phyloP scores from a whole-genome alignment of 1,139 yeast genomes.

The Kodamaea sp. region DNA sequence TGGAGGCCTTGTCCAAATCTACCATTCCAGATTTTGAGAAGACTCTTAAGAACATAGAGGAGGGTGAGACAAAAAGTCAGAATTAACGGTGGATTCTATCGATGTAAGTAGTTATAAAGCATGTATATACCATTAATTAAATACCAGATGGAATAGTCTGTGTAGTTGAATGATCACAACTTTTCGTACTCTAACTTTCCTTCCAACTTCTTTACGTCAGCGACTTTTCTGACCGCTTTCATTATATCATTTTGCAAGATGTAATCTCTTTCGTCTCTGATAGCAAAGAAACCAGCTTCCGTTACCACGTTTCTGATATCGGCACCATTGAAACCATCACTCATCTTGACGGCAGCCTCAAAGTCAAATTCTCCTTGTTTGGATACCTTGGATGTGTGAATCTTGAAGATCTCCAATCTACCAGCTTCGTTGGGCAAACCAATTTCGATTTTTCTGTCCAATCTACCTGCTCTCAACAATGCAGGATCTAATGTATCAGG shows the following conservation, averaged over 20 bases:
- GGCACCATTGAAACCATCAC: conserved; percentile 99
- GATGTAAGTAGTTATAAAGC: conserved; percentile 1
- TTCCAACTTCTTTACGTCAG: conserved; percentile 95
- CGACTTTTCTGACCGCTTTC: conserved; percentile 98
- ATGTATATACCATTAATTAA: conserved; percentile 1
- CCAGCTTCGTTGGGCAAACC: conserved; percentile 97
- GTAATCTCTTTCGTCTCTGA: conserved; percentile 95
- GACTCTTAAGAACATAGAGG: conserved; percentile 24
- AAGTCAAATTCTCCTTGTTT: conserved; percentile 96
- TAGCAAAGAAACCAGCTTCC: conserved; percentile 99
- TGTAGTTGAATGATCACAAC: conserved; percentile 40
- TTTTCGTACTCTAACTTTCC: conserved; percentile 94
- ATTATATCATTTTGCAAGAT: conserved; percentile 90
- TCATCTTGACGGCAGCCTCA: conserved; percentile 96
- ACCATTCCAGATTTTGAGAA: conserved; percentile 34
- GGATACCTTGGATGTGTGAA: conserved; percentile 82
- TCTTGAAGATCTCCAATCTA: conserved; percentile 89
- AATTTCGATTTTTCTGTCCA: conserved; percentile 96
- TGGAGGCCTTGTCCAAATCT: conserved; percentile 39
- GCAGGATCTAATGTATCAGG: conserved; percentile 99
- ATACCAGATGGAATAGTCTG: not conserved
- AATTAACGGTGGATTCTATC: not conserved
- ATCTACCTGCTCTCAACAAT: conserved; percentile 94
- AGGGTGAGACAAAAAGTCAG: not conserved
- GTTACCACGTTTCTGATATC: conserved; percentile 96